Conservation (phyloP, 306 rosid genomes). For the Vigna unguiculata region DNA sequence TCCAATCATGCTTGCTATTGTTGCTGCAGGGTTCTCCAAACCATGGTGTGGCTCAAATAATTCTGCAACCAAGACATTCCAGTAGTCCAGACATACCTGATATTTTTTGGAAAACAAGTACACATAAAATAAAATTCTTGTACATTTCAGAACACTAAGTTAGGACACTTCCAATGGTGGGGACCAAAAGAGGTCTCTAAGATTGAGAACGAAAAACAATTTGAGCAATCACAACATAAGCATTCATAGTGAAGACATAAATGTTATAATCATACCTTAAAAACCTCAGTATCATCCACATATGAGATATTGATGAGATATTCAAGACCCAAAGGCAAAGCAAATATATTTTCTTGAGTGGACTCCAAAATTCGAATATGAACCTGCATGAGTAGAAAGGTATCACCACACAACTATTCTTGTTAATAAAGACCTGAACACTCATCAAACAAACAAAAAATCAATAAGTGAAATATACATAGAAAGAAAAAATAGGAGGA, state of each 20-base stretch:
- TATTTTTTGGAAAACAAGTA: slow-evolving; percentile 32
- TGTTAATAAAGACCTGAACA: background rate
- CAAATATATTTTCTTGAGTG: slow-evolving; percentile 69
- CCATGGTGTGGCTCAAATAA: slow-evolving; percentile 51
- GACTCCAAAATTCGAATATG: slow-evolving; percentile 81
- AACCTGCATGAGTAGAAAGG: slow-evolving; percentile 51
- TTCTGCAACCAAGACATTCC: slow-evolving; percentile 86
- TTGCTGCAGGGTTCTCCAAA: slow-evolving; percentile 40
- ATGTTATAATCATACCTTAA: slow-evolving; percentile 60
- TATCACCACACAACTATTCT: background rate
- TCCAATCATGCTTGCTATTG: slow-evolving; percentile 47
- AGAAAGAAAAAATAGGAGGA: background rate
- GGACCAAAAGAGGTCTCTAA: background rate
- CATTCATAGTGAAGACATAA: background rate
- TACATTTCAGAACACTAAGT: background rate
- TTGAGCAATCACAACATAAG: background rate
- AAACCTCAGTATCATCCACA: slow-evolving; percentile 92
- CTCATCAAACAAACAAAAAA: background rate
- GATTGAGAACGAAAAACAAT: background rate
- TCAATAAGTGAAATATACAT: background rate
- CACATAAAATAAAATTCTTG: background rate
- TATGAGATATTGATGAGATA: slow-evolving; percentile 87
- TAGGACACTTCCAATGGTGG: background rate
- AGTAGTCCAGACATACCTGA: slow-evolving; percentile 81
- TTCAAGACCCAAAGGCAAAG: slow-evolving; percentile 81